phyloP scores from a whole-genome alignment of 352 stramenopile species.

The Thraustochytrium aureum region DNA sequence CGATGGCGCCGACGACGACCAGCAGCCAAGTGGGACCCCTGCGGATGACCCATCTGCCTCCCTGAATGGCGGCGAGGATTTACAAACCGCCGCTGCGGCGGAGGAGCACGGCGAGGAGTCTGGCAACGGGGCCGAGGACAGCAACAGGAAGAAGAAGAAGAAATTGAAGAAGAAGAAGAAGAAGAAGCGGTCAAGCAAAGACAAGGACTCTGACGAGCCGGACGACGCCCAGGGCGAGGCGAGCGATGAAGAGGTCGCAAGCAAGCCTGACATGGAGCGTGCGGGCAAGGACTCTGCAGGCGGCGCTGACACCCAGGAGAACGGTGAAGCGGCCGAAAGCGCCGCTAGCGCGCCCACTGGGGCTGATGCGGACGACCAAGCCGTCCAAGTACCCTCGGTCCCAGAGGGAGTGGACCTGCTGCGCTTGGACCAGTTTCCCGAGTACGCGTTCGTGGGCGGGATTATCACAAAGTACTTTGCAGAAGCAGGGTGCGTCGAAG shows the following conservation, averaged over 20 bases:
- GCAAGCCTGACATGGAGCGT: neutral
- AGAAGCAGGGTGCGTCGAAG: constrained; percentile 38
- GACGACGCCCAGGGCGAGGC: no score
- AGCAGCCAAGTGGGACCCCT: no score
- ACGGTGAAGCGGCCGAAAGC: no score
- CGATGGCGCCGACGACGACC: constrained; percentile 1
- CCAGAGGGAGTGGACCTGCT: neutral
- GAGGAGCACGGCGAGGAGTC: constrained; percentile 28
- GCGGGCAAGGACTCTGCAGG: neutral
- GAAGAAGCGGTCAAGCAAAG: neutral
- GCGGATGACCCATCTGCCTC: no score
- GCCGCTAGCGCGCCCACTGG: no score
- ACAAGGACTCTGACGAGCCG: neutral
- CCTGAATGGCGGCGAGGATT: no score
- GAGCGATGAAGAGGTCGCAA: neutral
- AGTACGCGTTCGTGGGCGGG: neutral
- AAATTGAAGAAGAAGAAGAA: neutral
- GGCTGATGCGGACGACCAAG: constrained; percentile 31
- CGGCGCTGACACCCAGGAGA: neutral
- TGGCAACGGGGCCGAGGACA: neutral
- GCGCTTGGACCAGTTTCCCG: neutral
- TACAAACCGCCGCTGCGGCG: no score
- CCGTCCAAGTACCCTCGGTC: neutral
- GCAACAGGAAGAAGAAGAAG: neutral
- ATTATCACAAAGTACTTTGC: constrained; percentile 44